Percentiles rank a stretch among this genome's conserved stretches.
These are phyloP conservation scores for Rhodamnia rubescens DNA, from an alignment of 345 rosid genomes.

Conservation along the genomic window DNA sequence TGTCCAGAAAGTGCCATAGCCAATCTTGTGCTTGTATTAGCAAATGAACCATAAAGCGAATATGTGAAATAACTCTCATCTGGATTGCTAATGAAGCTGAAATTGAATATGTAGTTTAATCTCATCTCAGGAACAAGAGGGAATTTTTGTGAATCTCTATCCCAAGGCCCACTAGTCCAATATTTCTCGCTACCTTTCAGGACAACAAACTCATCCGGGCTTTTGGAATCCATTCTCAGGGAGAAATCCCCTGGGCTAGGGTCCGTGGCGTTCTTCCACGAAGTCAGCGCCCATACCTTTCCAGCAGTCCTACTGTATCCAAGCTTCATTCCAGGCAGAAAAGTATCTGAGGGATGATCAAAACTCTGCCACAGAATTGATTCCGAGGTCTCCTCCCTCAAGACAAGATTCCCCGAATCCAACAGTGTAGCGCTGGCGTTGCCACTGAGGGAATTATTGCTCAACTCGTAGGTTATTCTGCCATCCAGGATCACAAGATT, in stretches of 20 bases:
- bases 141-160: neutral
- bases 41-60: neutral
- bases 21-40: conserved; percentile 3
- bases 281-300: neutral
- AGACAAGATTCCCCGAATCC: conserved; percentile 35
- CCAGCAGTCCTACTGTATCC: neutral
- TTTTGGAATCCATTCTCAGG: neutral
- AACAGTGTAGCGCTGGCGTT: conserved; percentile 16
- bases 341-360: conserved; percentile 25
- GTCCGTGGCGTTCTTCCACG: neutral
- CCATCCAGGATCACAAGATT: neutral
- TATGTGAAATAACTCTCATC: neutral
- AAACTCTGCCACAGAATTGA: conserved; percentile 38
- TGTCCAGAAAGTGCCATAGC: conserved; percentile 7
- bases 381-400: conserved; percentile 8
- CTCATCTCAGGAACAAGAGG: neutral
- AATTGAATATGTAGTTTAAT: neutral
- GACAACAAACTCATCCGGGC: neutral
- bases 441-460: neutral
- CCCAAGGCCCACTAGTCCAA: neutral
- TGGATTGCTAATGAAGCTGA: neutral
- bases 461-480: neutral
- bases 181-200: neutral
- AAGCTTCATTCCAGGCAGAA: conserved; percentile 30
- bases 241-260: neutral